phyloP scores from a whole-genome alignment of 257 asterid genomes.

The Solanum bulbocastanum region DNA sequence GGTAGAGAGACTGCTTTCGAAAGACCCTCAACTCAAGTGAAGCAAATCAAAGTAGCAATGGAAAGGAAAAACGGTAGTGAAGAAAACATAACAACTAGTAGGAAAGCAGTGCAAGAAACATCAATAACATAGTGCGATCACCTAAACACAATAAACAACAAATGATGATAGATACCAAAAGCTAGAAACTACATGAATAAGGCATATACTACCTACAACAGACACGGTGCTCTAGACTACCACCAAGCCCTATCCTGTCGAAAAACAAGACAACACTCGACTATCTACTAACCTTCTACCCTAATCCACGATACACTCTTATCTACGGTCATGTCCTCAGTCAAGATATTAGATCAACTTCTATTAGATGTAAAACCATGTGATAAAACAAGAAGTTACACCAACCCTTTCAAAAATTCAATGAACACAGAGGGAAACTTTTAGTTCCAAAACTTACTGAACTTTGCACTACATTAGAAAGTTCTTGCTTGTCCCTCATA shows the following conservation, averaged over 20 bases:
- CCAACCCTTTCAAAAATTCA: slow-evolving; percentile 5
- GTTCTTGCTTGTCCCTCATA: slow-evolving; percentile 6
- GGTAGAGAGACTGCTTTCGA: neutral
- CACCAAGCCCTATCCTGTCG: neutral
- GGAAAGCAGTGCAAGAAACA: neutral
- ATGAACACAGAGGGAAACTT: slow-evolving; percentile 12
- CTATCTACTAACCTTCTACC: neutral
- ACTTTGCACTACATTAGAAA: neutral
- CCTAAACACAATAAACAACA: neutral
- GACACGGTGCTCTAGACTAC: neutral
- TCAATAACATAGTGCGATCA: neutral
- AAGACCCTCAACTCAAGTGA: neutral
- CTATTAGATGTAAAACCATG: neutral
- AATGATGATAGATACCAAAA: neutral
- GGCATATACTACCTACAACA: neutral
- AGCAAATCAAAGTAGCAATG: neutral
- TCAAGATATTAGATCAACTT: neutral
- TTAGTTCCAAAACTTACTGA: slow-evolving; percentile 2
- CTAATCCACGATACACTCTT: neutral
- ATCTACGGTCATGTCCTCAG: neutral
- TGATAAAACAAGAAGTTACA: neutral
- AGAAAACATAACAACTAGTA: neutral
- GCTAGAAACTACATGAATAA: neutral
- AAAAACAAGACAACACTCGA: neutral
- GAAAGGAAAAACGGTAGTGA: neutral